Evolutionary conservation across 306 rosid species (phyloP), one percentile per base, ranked within the genome.

Genomic region (Lithocarpus polystachyus): DNA sequence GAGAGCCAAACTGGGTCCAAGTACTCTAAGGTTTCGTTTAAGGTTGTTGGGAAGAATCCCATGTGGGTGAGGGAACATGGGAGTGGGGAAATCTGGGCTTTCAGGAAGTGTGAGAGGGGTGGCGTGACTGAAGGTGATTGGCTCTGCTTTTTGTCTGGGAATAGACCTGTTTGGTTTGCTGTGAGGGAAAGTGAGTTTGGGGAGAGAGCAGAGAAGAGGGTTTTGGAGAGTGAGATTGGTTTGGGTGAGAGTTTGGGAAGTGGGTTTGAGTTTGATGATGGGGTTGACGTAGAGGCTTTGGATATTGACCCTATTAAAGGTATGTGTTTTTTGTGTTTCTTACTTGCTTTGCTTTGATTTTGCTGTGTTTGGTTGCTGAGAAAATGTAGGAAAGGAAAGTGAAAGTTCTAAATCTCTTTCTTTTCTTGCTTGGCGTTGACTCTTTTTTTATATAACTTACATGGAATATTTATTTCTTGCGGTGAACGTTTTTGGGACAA

Each of bases 301-400:
- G 85, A 81, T n/a, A n/a, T 89, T 56, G 97, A 92, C 52, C 89
- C 92, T 3, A 87, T 89, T 76, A 84, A 94, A 94, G 98, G 97
- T 90, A 80, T 80, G 81, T 31, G 13, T 65, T 26, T 48, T 51
- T 17, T 7, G n/a, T 4, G 29, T 12, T 15, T 52, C 51, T 74
- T 18, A 11, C 31, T 19, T 74, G 56, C 53, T 48, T 22, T 2
- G 26, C 28, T 31, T 23, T 33, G 9, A 65, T 65, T 65, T 65
- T 35, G 40, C 29, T 12, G 6, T 62, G 35, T 26, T 29, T 28
- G 71, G 71, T 65, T 65, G 71, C 24, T 65, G 12, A 18, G 48
- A 65, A 65, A 62, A 28, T 13, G 28, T 62, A 28, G 69, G n/a
- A 28, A 62, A 62, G n/a, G 31, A 20, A 8, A 20, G 14, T 56